Conservation (phyloP, 352 stramenopile genomes). For the Globisporangium solare region DNA sequence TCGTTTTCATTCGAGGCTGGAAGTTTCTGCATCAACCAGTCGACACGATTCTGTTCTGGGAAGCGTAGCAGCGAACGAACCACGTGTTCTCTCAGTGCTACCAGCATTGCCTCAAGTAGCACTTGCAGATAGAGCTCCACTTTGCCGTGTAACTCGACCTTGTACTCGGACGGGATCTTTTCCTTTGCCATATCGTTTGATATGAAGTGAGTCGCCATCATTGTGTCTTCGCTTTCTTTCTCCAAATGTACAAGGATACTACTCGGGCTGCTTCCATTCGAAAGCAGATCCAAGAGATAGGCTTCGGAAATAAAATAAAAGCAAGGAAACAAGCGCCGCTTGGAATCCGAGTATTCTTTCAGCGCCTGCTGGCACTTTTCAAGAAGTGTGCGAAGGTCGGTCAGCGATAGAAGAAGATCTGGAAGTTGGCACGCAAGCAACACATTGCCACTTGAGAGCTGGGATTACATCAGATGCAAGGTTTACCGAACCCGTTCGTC, state of each 20-base stretch:
- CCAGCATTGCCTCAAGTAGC: slow-evolving; percentile 88
- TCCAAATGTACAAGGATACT: slow-evolving; percentile 90
- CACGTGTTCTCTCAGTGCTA: slow-evolving; percentile 87
- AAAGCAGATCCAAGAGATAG: slow-evolving; percentile 93
- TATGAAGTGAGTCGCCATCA: slow-evolving; percentile 85
- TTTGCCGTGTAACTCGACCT: slow-evolving; percentile 90
- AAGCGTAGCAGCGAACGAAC: slow-evolving; percentile 85
- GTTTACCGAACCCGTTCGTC: slow-evolving; percentile 75
- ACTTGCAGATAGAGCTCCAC: slow-evolving; percentile 95
- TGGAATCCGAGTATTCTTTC: slow-evolving; percentile 93
- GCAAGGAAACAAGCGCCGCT: slow-evolving; percentile 88
- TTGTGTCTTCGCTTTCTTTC: slow-evolving; percentile 28
- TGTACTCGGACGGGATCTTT: slow-evolving; percentile 84
- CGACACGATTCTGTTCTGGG: slow-evolving; percentile 82
- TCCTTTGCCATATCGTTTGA: slow-evolving; percentile 89
- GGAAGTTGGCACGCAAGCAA: slow-evolving; percentile 78
- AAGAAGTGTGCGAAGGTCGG: slow-evolving; percentile 70
- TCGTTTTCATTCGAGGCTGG: slow-evolving; percentile 19
- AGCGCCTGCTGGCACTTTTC: slow-evolving; percentile 93
- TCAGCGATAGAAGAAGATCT: slow-evolving; percentile 67
- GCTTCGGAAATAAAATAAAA: slow-evolving; percentile 96
- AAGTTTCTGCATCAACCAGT: slow-evolving; percentile 91
- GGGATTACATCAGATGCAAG: slow-evolving; percentile 72
- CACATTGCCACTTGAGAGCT: slow-evolving; percentile 63
- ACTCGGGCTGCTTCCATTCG: slow-evolving; percentile 85